Evolutionary conservation across 2,329 filamentous ascomycete genomes (phyloP).

Genomic region (Aspergillus udagawae): DNA sequence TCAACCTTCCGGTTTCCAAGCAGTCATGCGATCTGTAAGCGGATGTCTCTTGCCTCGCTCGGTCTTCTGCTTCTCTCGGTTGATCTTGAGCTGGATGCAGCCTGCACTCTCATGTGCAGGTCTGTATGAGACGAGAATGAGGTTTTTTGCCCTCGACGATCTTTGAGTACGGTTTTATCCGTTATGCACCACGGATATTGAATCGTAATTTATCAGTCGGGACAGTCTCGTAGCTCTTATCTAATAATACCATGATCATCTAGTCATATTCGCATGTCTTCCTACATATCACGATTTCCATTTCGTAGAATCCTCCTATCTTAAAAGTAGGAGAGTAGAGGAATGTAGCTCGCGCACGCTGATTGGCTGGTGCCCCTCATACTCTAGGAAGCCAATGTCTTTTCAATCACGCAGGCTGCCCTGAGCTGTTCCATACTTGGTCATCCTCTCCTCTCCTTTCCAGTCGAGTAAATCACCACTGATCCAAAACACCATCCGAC

Average conservation of each 20-base stretch:
- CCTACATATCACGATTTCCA: background rate
- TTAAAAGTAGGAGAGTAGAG: background rate
- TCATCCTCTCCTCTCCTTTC: background rate
- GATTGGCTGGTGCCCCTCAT: background rate
- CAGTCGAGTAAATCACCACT: background rate
- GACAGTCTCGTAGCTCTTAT: conserved; percentile 22
- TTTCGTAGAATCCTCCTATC: background rate
- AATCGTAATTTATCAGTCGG: conserved; percentile 47
- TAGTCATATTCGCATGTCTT: too few relatives aligned
- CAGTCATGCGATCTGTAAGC: background rate
- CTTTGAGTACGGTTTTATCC: conserved; percentile 50
- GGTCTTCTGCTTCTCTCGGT: conserved; percentile 34
- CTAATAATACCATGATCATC: too few relatives aligned
- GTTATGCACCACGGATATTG: conserved; percentile 28
- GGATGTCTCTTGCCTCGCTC: conserved; percentile 50
- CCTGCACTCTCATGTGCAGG: conserved; percentile 13
- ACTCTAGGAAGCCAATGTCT: background rate
- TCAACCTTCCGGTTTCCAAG: background rate
- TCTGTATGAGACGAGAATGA: conserved; percentile 47
- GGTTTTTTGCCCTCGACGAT: conserved; percentile 36
- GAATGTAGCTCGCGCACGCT: background rate
- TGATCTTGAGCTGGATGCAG: conserved; percentile 43
- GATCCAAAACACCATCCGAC: background rate
- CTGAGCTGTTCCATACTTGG: background rate
- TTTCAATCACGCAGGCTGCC: background rate